Conservation (phyloP, 768 basidiomycete species). For the Boletellus ananiceps region DNA sequence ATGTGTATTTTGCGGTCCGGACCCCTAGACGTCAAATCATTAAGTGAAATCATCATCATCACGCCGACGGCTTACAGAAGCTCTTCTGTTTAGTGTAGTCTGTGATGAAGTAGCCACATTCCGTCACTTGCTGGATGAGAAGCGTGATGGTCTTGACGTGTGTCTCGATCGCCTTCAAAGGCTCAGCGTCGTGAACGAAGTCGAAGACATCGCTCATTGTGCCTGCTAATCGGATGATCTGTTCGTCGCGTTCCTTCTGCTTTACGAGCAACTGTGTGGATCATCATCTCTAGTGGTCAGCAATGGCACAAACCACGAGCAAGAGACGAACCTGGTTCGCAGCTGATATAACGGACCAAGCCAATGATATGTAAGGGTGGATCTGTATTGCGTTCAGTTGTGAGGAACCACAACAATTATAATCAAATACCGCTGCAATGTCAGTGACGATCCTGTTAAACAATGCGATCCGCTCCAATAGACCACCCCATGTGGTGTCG, state of each 20-base stretch:
- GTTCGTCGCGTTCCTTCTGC: neutral
- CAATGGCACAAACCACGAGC: neutral
- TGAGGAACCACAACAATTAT: neutral
- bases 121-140: constrained; percentile 8
- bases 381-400: neutral
- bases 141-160: neutral
- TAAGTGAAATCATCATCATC: neutral
- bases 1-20: neutral
- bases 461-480: neutral
- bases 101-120: constrained; percentile 6
- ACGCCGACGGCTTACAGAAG: neutral
- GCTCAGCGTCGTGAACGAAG: constrained; percentile 1
- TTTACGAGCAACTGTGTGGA: neutral
- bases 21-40: neutral
- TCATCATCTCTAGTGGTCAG: neutral
- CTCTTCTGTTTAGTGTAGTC: neutral
- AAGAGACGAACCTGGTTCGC: neutral
- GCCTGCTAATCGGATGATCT: neutral
- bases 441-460: neutral
- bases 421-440: neutral
- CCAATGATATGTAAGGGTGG: neutral
- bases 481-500: neutral
- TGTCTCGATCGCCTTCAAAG: neutral
- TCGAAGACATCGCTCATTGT: neutral
- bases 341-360: constrained; percentile 1